phyloP scores from a whole-genome alignment of 352 stramenopile species.

The Phytophthora sp. region DNA sequence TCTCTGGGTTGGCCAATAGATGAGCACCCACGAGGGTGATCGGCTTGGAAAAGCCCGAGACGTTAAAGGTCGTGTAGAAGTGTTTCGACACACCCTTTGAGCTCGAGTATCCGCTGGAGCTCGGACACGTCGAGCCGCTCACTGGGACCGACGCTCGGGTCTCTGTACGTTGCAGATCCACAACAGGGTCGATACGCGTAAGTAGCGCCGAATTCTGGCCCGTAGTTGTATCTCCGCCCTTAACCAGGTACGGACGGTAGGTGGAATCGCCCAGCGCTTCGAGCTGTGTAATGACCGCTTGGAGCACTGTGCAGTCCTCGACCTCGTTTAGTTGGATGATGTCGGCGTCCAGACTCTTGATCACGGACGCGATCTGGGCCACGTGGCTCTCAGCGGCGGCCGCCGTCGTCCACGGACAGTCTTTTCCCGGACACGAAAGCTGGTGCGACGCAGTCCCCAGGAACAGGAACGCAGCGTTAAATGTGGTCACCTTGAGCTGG shows the following conservation, averaged over 20 bases:
- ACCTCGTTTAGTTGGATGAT: conserved; percentile 77
- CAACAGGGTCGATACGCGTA: conserved; percentile 64
- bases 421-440: conserved; percentile 51
- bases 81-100: conserved; percentile 72
- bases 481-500: conserved; percentile 70
- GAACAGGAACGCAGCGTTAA: conserved; percentile 72
- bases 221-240: conserved; percentile 65
- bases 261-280: conserved; percentile 50
- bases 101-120: conserved; percentile 40
- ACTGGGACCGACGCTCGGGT: conserved; percentile 47
- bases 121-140: conserved; percentile 59
- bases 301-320: conserved; percentile 58
- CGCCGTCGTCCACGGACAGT: conserved; percentile 60
- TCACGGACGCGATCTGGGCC: conserved; percentile 53
- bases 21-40: conserved; percentile 72
- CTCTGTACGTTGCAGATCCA: conserved; percentile 52
- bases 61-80: conserved; percentile 75
- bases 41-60: conserved; percentile 65
- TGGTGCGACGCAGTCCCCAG: conserved; percentile 45
- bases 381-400: conserved; percentile 53
- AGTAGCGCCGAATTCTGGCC: conserved; percentile 71
- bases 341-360: conserved; percentile 60
- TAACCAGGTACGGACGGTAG: conserved; percentile 71
- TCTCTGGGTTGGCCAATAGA: conserved; percentile 64
- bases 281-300: conserved; percentile 59